Percentiles rank a stretch among this genome's conserved stretches.
Evolutionary conservation across 2,329 filamentous ascomycete genomes (phyloP).

Genomic region (Didymella pinodella): DNA sequence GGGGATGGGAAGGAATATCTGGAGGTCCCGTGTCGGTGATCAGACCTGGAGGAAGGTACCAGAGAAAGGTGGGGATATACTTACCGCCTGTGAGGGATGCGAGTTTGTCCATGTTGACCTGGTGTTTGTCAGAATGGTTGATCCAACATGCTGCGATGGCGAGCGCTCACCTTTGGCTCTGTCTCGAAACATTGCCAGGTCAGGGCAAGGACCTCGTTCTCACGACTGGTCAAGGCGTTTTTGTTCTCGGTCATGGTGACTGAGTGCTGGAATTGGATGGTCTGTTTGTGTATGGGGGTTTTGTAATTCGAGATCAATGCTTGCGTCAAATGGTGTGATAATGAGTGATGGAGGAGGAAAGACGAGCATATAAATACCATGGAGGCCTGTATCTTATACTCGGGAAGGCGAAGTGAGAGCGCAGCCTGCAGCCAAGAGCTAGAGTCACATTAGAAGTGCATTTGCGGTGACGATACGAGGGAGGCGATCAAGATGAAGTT

Average conservation of each 20-base stretch:
- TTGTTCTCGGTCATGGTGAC: slow-evolving; percentile 8
- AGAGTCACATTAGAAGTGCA: too few species aligned
- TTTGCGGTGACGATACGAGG: too few species aligned
- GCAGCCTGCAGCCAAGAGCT: too few species aligned
- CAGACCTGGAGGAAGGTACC: too few species aligned
- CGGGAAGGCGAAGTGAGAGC: too few species aligned
- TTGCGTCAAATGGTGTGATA: too few species aligned
- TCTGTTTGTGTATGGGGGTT: background rate
- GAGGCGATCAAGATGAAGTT: too few species aligned
- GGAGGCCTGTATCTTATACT: too few species aligned
- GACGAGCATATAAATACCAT: too few species aligned
- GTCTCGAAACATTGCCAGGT: slow-evolving; percentile 46
- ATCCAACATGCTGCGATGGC: too few species aligned
- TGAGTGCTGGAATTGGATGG: too few species aligned
- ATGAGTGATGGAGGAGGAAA: background rate
- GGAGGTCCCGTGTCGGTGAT: too few species aligned
- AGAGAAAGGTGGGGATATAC: background rate
- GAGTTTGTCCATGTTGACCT: slow-evolving; percentile 28
- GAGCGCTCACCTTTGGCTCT: slow-evolving; percentile 39
- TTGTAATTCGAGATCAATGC: background rate
- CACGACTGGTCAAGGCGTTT: slow-evolving; percentile 30
- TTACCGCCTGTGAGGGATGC: slow-evolving; percentile 21
- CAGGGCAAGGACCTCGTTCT: slow-evolving; percentile 41
- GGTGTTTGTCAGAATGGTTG: background rate
- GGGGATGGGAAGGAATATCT: background rate